Evolutionary conservation across 2,329 filamentous ascomycete genomes (phyloP), one percentile per base, ranked within the genome.

Genomic region (Penicillium sp.): DNA sequence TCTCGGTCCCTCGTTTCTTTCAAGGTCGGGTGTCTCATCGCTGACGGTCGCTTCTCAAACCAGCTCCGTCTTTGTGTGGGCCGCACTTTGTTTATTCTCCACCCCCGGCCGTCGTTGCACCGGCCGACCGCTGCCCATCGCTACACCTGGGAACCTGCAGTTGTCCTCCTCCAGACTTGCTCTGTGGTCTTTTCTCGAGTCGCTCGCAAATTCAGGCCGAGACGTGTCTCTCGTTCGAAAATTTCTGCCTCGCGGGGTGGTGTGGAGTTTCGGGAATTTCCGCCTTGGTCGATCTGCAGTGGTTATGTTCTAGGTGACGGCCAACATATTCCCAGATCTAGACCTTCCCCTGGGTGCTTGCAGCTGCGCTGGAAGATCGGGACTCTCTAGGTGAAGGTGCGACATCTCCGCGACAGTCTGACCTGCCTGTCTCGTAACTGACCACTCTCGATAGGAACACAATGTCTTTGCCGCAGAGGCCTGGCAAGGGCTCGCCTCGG

Each of bases 401-500:
- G 40, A 32, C 20, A 21, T 9, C 18, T 6, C 9, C n/a, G 7
- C 9, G 19, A n/a, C 16, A 27, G 21, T 5, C 15, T 23, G 3
- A 3, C 15, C 26, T n/a, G 21, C 17, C 20, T 27, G 5, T 7
- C 31, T 38, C 3, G 31, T 23, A 16, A 25, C 20, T 21, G 32
- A 46, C 32, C 17, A 16, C 13, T 31, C n/a, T 17, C 3, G 8
- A 11, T 35, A 54, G 48, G 30, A 48, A 27, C 48, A 74, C n/a
- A n/a, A n/a, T 74, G 71, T 75, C 76, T 55, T 64, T 76, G 50
- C 75, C 76, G 43, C 74, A 72, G 53, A 76, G 84, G 64, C 84
- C 85, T 42, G 80, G 81, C 59, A 77, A 77, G 53, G 76, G 73
- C 41, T 75, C 77, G 53, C 76, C 81, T 47, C 74, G 74, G 39